A percentile compares a stretch with the other conserved stretches of the same genome.
Conservation (phyloP, 768 basidiomycete genomes). For the Xanthoconium purpureum region DNA sequence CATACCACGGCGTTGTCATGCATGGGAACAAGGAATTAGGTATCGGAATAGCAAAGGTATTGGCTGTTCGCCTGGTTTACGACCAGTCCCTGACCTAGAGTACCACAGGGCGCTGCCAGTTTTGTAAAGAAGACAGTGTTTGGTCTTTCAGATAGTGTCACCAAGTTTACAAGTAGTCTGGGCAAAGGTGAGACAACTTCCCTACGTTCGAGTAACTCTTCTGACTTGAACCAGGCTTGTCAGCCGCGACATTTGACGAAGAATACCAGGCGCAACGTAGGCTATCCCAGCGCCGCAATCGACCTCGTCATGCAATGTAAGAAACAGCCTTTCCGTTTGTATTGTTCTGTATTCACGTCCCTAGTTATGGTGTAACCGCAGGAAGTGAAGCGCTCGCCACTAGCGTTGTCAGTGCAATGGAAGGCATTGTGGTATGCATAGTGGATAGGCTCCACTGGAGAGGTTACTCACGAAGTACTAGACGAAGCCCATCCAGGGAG, state of each 20-base stretch:
- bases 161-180: conserved; percentile 97
- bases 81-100: conserved; percentile 13
- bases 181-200: conserved; percentile 69
- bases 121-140: conserved; percentile 99
- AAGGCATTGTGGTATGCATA: conserved; percentile 79
- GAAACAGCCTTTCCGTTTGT: conserved; percentile 18
- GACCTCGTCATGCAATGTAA: conserved; percentile 92
- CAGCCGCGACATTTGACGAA: conserved; percentile 93
- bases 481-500: conserved; percentile 98
- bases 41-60: conserved; percentile 89
- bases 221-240: conserved; percentile 58
- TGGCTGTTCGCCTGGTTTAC: not conserved
- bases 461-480: conserved; percentile 30
- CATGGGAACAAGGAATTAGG: conserved; percentile 94
- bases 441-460: conserved; percentile 4
- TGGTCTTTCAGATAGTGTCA: conserved; percentile 91
- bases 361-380: conserved; percentile 90
- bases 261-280: conserved; percentile 91
- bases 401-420: conserved; percentile 92
- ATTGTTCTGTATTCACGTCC: not conserved
- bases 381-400: conserved; percentile 93
- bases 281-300: conserved; percentile 87
- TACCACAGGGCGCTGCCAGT: conserved; percentile 82
- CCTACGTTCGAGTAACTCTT: not conserved
- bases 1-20: conserved; percentile 94